Conservation (phyloP, 192 early-diverging fungal genomes). For the Piromyces sp. region DNA sequence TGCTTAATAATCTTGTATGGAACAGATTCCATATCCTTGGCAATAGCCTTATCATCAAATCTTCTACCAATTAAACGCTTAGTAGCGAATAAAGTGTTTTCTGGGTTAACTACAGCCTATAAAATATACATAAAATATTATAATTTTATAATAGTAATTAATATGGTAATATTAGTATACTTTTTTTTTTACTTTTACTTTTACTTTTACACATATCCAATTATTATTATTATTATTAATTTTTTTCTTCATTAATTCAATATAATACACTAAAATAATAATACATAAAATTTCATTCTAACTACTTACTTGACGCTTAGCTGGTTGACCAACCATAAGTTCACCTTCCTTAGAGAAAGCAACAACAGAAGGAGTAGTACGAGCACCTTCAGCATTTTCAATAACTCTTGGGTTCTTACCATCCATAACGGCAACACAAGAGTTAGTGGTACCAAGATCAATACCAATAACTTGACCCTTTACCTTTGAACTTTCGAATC, state of each 20-base stretch:
- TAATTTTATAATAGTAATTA: too few species aligned
- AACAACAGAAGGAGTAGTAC: conserved; percentile 92
- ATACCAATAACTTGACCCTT: conserved; percentile 84
- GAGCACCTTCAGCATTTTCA: conserved; percentile 89
- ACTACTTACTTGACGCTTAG: conserved; percentile 68
- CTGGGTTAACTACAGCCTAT: conserved; percentile 85
- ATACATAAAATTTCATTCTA: too few species aligned
- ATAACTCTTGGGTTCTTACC: conserved; percentile 92
- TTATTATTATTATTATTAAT: too few species aligned
- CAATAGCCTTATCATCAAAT: conserved; percentile 73
- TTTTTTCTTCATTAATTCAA: too few species aligned
- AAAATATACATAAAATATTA: too few species aligned
- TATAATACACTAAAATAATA: too few species aligned
- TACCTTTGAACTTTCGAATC: conserved; percentile 20
- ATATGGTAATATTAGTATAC: too few species aligned
- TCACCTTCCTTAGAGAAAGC: conserved; percentile 93
- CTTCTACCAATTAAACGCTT: conserved; percentile 93
- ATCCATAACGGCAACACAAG: conserved; percentile 98
- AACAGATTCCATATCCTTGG: conserved; percentile 74
- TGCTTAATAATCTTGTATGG: conserved; percentile 91
- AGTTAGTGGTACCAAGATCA: conserved; percentile 98
- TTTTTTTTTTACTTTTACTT: too few species aligned
- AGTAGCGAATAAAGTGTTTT: conserved; percentile 93
- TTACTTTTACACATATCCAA: too few species aligned
- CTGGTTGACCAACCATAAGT: conserved; percentile 84